Percentiles rank a stretch among this genome's conserved stretches.
Conservation (phyloP, 2,329 filamentous ascomycete species). For the Colletotrichum phormii region DNA sequence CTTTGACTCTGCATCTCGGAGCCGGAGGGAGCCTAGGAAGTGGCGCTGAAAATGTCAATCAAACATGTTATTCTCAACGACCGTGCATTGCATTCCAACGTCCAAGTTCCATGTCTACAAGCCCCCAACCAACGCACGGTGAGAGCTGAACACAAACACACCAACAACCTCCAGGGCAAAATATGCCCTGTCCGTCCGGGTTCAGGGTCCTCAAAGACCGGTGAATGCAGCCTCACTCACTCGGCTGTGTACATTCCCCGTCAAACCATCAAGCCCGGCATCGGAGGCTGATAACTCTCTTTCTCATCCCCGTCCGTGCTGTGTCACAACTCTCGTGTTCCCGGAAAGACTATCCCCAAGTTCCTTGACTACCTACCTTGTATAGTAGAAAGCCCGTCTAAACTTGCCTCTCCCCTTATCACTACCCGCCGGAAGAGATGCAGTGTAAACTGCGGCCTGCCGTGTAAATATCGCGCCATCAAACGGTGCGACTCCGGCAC, state of each 20-base stretch:
- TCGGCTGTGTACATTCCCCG: not conserved
- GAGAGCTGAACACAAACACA: not conserved
- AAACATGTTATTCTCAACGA: not conserved
- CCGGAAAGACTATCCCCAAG: not conserved
- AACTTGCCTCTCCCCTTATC: not conserved
- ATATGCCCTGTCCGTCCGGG: not conserved
- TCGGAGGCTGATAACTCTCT: not conserved
- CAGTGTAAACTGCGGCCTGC: not conserved
- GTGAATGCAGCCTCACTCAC: not conserved
- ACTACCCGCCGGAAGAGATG: not conserved
- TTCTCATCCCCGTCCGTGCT: slow-evolving; percentile 22
- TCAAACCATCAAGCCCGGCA: not conserved
- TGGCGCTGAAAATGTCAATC: not conserved
- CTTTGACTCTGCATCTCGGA: slow-evolving; percentile 6
- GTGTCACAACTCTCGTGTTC: slow-evolving; percentile 9
- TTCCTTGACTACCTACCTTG: no score
- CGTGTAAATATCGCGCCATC: not conserved
- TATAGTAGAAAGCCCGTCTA: not conserved
- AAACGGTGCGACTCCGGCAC: not conserved
- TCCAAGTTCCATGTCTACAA: not conserved
- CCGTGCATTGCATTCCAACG: not conserved
- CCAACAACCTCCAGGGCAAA: not conserved
- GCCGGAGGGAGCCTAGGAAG: not conserved
- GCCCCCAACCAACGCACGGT: no score
- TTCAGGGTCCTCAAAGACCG: not conserved